Base-by-base conservation (phyloP, 164 flowering plant genomes). In the Macadamia tetraphylla region DNA sequence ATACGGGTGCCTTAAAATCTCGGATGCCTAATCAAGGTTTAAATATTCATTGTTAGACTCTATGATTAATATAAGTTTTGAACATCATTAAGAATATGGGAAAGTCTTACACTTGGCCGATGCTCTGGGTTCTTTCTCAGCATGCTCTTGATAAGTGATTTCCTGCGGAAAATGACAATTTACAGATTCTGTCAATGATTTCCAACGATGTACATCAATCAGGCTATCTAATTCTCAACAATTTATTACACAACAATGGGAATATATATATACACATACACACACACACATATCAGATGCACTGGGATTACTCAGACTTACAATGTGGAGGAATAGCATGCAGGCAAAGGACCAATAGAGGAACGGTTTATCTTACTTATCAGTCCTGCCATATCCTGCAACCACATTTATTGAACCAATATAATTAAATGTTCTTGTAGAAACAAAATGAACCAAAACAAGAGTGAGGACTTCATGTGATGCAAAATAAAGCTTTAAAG, bases 321-420 rank as follows among this genome's bases (percentile, higher is more conserved):
- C 99, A 94, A 73, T 60, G 95, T 82, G 60, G 98, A 86, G 53
- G 99, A 87, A 65, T 90, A 94, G 78, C 97, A 92, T 0, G 96
- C 69, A 52, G 99, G 99, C 77, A 94, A 66, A 48, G 99, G 98
- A 44, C 99, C 99, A 64, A 94, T 94, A 11, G 96, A 89, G 43
- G 99, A 94, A 53, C 98, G 88, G 72, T 94, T 94, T 68, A 94
- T 87, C 79, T 94, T 94, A 82, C 97, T 92, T 67, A 94, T 92
- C 67, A 94, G 71, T 71, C 99, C 98, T 57, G 97, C 97, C 97
- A 94, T 94, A 80, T 94, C 99, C 99, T 94, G 85, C 73, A 81
- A 87, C 30, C 66, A 74, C 29, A 71, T 60, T 30, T 11, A 67
- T 2, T 67, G 43, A 18, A 9, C 17, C 44, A 64, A n/a, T 11